phyloP scores from a whole-genome alignment of 2,329 filamentous ascomycete genomes.

The Fusarium xylarioides region DNA sequence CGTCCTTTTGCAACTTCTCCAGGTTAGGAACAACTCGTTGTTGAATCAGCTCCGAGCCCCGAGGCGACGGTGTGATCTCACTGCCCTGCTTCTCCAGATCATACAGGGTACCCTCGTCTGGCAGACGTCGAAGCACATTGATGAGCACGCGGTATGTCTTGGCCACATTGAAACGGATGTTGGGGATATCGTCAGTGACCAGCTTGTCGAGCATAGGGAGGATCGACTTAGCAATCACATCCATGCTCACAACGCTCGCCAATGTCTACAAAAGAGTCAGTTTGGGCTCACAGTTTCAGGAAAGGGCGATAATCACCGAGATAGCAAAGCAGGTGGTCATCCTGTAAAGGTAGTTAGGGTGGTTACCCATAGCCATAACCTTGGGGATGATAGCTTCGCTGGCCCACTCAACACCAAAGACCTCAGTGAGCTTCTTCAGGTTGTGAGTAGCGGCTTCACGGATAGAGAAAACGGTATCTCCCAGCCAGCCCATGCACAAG shows the following conservation, averaged over 20 bases:
- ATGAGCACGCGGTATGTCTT: slow-evolving; percentile 95
- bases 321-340: slow-evolving; percentile 99
- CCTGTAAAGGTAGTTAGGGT: slow-evolving; percentile 98
- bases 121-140: slow-evolving; percentile 88
- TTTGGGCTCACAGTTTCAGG: background rate
- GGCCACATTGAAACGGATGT: slow-evolving; percentile 99
- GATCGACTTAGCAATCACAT: slow-evolving; percentile 92
- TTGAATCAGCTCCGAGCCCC: slow-evolving; percentile 82
- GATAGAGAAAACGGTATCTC: slow-evolving; percentile 98
- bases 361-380: slow-evolving; percentile 97
- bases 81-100: slow-evolving; percentile 82
- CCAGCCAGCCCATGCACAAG: slow-evolving; percentile 98
- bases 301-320: slow-evolving; percentile 72
- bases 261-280: slow-evolving; percentile 73
- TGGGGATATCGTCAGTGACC: slow-evolving; percentile 92
- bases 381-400: slow-evolving; percentile 97
- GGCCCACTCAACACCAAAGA: slow-evolving; percentile 98
- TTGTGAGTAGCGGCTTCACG: slow-evolving; percentile 97
- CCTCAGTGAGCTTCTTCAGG: slow-evolving; percentile 97
- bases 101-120: slow-evolving; percentile 86
- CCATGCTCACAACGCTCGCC: slow-evolving; percentile 89
- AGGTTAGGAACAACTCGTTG: slow-evolving; percentile 88
- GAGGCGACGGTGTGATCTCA: slow-evolving; percentile 70
- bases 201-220: slow-evolving; percentile 96
- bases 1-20: slow-evolving; percentile 95